Evolutionary conservation across 2,329 filamentous ascomycete genomes (phyloP).

Genomic region (Alternaria arbusti): DNA sequence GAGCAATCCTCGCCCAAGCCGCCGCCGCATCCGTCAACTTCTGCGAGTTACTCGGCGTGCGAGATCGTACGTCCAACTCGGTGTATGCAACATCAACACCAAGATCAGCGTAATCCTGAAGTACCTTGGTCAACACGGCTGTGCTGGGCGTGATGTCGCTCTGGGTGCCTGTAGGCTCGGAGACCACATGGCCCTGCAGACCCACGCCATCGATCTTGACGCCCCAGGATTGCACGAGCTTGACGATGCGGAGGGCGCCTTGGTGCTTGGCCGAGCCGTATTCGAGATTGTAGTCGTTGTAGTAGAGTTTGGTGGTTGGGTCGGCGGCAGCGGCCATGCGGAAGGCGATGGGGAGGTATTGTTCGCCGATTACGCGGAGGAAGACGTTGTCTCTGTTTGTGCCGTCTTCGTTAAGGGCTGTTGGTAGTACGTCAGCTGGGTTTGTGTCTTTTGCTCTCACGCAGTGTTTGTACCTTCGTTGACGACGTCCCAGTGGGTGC

Average conservation of each 20-base stretch:
- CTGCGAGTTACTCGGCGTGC: constrained; percentile 52
- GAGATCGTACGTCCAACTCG: constrained; percentile 64
- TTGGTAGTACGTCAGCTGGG: not conserved
- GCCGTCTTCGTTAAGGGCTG: constrained; percentile 64
- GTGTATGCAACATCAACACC: constrained; percentile 67
- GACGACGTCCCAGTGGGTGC: constrained; percentile 48
- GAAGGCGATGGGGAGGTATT: constrained; percentile 66
- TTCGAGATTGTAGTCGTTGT: constrained; percentile 71
- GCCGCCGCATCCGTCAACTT: constrained; percentile 50
- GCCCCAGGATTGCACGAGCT: constrained; percentile 46
- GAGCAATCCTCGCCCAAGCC: constrained; percentile 53
- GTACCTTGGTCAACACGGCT: constrained; percentile 53
- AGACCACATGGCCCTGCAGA: constrained; percentile 63
- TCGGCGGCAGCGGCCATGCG: constrained; percentile 63
- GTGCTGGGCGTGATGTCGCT: constrained; percentile 51
- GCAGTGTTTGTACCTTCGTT: constrained; percentile 35
- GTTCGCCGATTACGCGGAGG: constrained; percentile 61
- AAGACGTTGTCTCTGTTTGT: constrained; percentile 62
- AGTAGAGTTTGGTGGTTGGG: constrained; percentile 64
- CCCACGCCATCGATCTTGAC: constrained; percentile 66
- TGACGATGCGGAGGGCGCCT: constrained; percentile 43
- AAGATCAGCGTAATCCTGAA: constrained; percentile 59
- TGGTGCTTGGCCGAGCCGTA: constrained; percentile 53
- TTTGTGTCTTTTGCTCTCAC: not conserved
- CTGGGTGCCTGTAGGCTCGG: constrained; percentile 58